Evolutionary conservation across 768 basidiomycete genomes (phyloP), one percentile per base, ranked within the genome.

Genomic region (Pleurotus ostreatus): DNA sequence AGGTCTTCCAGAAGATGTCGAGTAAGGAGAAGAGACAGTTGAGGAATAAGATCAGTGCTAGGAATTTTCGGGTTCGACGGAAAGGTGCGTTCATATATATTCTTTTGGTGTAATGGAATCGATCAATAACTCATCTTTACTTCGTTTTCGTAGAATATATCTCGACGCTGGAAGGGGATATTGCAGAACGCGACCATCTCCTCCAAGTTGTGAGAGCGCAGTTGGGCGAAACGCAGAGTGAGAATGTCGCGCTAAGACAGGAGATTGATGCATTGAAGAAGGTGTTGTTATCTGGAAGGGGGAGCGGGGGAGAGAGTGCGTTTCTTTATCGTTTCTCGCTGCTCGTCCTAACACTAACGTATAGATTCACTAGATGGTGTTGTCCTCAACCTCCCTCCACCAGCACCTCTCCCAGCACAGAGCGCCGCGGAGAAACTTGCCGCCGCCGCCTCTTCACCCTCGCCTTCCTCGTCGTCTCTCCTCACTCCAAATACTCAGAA

Each of bases 21-120:
- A 88, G 86, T 65, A 98, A 96, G 74, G 95, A 98, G 76, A 98
- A 98, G 72, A 76, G 97, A 7, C 96, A 98, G 70, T 75, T 98
- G 43, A 71, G 96, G 49, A 99, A 99, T 76, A 99, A 99, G 85
- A 94, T 98, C 63, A 89, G 86, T 61, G 96, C 96, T 0, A 76
- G 95, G 54, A 97, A 96, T 68, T 98, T 98, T 73, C 80, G 96
- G n/a, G 91, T 94, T 25, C 76, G 96, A 38, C 78, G 94, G 69
- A 98, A 98, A 77, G 95, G 92, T 90, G 25, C 45, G 55, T 56
- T 58, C 30, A 57, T 41, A 43, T 44, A 57, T 60, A 16, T 57
- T 46, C 23, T 56, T 45, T 44, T 12, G 22, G 59, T 18, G 30
- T 53, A n/a, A 37, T 34, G 23, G 54, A 44, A 8, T 26, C 46